Evolutionary conservation across 495 filamentous ascomycete genomes (phyloP).

Genomic region (Penicillium lividum): DNA sequence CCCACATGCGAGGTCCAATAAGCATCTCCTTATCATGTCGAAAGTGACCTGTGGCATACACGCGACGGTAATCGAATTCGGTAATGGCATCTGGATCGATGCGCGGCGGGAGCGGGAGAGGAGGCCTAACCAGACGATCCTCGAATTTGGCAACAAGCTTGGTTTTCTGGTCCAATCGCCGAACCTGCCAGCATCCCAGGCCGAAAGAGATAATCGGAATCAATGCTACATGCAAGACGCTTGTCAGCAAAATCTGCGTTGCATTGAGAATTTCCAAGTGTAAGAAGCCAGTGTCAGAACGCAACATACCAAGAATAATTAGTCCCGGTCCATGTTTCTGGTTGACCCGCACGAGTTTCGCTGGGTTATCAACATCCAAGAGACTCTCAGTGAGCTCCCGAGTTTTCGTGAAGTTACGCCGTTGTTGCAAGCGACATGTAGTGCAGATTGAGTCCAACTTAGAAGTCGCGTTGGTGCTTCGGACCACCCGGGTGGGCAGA

Average conservation of each 20-base stretch:
- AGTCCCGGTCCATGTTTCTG: constrained; percentile 79
- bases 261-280: neutral
- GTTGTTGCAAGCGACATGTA: constrained; percentile 42
- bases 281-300: neutral
- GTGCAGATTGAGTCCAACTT: constrained; percentile 39
- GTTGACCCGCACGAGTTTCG: constrained; percentile 69
- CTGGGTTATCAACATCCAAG: constrained; percentile 83
- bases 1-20: constrained; percentile 82
- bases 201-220: constrained; percentile 90
- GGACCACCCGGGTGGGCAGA: constrained; percentile 22
- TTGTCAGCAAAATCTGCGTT: neutral
- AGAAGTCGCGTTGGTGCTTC: constrained; percentile 19
- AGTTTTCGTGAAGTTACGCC: constrained; percentile 31
- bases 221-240: constrained; percentile 55
- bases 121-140: constrained; percentile 82
- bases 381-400: constrained; percentile 29
- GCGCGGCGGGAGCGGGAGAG: constrained; percentile 79
- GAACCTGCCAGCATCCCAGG: constrained; percentile 94
- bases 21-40: constrained; percentile 95
- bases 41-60: constrained; percentile 71
- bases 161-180: constrained; percentile 90
- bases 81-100: constrained; percentile 76
- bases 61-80: constrained; percentile 91
- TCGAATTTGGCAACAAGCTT: constrained; percentile 85
- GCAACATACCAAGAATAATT: constrained; percentile 67